A percentile compares a stretch with the other conserved stretches of the same genome.
Evolutionary conservation across 2,329 filamentous ascomycete species (phyloP).

Genomic region (Parascedosporium putredinis): DNA sequence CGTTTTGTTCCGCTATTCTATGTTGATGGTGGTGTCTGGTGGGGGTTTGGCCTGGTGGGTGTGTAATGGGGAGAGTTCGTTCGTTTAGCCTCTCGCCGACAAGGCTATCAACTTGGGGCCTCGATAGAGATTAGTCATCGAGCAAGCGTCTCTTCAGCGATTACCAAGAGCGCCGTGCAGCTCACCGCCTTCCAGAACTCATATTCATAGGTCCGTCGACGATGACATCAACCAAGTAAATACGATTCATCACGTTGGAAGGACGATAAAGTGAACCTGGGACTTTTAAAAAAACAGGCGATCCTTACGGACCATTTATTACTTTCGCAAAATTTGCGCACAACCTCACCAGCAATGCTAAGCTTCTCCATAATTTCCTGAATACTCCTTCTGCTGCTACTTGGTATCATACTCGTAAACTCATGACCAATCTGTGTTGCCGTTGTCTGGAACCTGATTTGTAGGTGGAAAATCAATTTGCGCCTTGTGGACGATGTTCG

Average conservation of each 20-base stretch:
- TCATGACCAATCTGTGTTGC: slow-evolving; percentile 4
- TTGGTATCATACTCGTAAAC: slow-evolving; percentile 2
- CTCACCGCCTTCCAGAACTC: background rate
- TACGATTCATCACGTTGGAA: too few relatives aligned
- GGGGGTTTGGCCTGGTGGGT: slow-evolving; percentile 19
- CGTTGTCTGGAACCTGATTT: background rate
- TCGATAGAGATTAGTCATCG: slow-evolving; percentile 12
- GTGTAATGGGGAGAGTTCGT: slow-evolving; percentile 28
- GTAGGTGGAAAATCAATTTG: background rate
- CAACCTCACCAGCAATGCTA: background rate
- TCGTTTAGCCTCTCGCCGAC: slow-evolving; percentile 19
- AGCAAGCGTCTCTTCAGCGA: background rate
- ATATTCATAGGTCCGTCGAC: too few relatives aligned
- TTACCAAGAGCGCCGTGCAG: background rate
- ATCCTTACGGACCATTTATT: background rate
- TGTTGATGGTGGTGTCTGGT: slow-evolving; percentile 11
- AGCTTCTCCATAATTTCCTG: too few relatives aligned
- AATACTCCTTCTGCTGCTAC: too few relatives aligned
- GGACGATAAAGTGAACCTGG: too few relatives aligned
- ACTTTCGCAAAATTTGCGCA: background rate
- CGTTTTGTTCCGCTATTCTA: background rate
- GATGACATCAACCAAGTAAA: too few relatives aligned
- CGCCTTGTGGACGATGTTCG: slow-evolving; percentile 14
- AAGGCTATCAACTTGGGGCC: slow-evolving; percentile 15
- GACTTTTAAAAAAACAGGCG: too few relatives aligned